Evolutionary conservation across 2,329 filamentous ascomycete species (phyloP).

Genomic region (Trichoderma endophyticum): DNA sequence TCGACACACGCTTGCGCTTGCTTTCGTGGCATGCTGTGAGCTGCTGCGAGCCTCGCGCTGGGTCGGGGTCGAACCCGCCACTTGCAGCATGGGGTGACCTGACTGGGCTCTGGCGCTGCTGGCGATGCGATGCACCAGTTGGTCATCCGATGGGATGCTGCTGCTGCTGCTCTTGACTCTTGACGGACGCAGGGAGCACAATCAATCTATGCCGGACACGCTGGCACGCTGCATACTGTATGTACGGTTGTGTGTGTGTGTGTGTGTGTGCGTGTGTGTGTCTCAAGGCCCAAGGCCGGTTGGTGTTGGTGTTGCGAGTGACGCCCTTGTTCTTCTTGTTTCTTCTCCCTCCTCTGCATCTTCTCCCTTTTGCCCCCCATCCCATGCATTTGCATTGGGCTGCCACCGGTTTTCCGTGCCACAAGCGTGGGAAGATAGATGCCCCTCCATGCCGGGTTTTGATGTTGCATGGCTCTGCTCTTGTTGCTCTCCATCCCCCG

Average conservation of each 20-base stretch:
- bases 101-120: neutral
- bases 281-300: neutral
- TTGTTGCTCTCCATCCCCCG: slow-evolving; percentile 4
- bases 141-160: slow-evolving; percentile 17
- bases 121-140: slow-evolving; percentile 17
- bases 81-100: slow-evolving; percentile 12
- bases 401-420: slow-evolving; percentile 10
- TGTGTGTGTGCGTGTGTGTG: neutral
- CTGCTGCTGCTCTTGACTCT: neutral
- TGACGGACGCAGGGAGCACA: neutral
- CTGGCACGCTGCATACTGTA: neutral
- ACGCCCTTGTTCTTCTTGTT: neutral
- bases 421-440: slow-evolving; percentile 13
- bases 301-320: neutral
- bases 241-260: too few relatives aligned
- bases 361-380: neutral
- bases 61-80: neutral
- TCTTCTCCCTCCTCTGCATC: neutral
- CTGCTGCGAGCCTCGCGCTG: slow-evolving; percentile 19
- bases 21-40: slow-evolving; percentile 38
- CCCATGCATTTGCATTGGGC: slow-evolving; percentile 17
- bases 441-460: slow-evolving; percentile 18
- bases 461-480: slow-evolving; percentile 15
- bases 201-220: slow-evolving; percentile 15
- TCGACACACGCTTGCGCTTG: slow-evolving; percentile 34